phyloP scores from a whole-genome alignment of 108 stramenopile genomes.

The Fragilariopsis cylindrus region DNA sequence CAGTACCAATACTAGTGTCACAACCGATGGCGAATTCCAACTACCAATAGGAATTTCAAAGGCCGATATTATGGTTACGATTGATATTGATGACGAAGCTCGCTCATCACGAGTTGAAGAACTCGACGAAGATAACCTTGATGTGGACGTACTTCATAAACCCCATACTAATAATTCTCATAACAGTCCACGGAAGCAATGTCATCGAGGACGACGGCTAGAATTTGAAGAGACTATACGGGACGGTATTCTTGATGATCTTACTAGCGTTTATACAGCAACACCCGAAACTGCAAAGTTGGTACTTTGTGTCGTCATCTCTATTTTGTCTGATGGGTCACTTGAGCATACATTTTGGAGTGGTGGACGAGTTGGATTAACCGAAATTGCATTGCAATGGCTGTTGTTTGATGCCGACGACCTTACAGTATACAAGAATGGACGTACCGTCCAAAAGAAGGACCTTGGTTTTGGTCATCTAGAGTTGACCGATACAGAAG shows the following conservation, averaged over 20 bases:
- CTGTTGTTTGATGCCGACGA: conserved; percentile 29
- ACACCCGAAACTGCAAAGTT: conserved; percentile 20
- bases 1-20: neutral
- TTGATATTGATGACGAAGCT: conserved; percentile 28
- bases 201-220: neutral
- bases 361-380: conserved; percentile 15
- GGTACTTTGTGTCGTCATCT: conserved; percentile 21
- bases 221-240: conserved; percentile 17
- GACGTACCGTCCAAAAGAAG: conserved; percentile 12
- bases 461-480: conserved; percentile 17
- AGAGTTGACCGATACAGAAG: conserved; percentile 15
- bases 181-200: neutral
- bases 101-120: neutral
- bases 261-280: conserved; percentile 21
- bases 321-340: conserved; percentile 17
- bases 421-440: conserved; percentile 18
- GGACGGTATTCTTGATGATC: conserved; percentile 19
- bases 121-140: neutral
- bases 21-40: neutral
- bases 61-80: conserved; percentile 17
- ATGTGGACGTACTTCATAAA: neutral
- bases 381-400: conserved; percentile 23
- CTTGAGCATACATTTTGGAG: conserved; percentile 7
- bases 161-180: neutral
- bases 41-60: conserved; percentile 14